These are phyloP conservation scores for Boletus rufocinnamomeus DNA, from an alignment of 768 basidiomycete species.

Conservation along the genomic window DNA sequence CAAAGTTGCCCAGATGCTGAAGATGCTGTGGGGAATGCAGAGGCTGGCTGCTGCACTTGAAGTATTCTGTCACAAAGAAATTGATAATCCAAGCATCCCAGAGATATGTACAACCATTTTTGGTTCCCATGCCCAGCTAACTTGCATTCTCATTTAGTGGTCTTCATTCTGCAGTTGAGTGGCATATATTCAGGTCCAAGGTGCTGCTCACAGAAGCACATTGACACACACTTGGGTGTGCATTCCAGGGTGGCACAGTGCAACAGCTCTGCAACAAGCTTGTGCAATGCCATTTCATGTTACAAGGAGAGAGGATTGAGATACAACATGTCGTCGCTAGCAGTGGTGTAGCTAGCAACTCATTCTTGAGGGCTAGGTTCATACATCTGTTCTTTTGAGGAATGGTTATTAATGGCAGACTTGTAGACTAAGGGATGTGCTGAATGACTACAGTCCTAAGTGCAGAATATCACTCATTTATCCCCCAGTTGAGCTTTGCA, in stretches of 20 bases:
- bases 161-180: slow-evolving; percentile 70
- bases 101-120: slow-evolving; percentile 43
- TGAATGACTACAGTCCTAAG: slow-evolving; percentile 32
- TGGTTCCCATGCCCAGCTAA: slow-evolving; percentile 51
- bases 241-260: slow-evolving; percentile 74
- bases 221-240: slow-evolving; percentile 55
- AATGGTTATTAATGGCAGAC: neutral
- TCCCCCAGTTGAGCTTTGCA: slow-evolving; percentile 81
- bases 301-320: slow-evolving; percentile 50
- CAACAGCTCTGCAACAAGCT: slow-evolving; percentile 79
- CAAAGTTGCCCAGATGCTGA: slow-evolving; percentile 73
- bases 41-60: slow-evolving; percentile 87
- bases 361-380: slow-evolving; percentile 64
- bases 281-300: slow-evolving; percentile 26
- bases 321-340: slow-evolving; percentile 74
- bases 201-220: slow-evolving; percentile 32
- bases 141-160: slow-evolving; percentile 80
- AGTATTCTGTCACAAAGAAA: slow-evolving; percentile 50
- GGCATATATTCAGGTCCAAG: slow-evolving; percentile 46
- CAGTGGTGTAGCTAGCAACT: slow-evolving; percentile 93
- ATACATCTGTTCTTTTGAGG: slow-evolving; percentile 15
- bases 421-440: slow-evolving; percentile 35
- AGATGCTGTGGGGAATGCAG: slow-evolving; percentile 58
- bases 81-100: slow-evolving; percentile 24
- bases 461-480: slow-evolving; percentile 54